These are phyloP conservation scores for Penstemon eatonii DNA, from an alignment of 257 asterid genomes.

Conservation along the genomic window DNA sequence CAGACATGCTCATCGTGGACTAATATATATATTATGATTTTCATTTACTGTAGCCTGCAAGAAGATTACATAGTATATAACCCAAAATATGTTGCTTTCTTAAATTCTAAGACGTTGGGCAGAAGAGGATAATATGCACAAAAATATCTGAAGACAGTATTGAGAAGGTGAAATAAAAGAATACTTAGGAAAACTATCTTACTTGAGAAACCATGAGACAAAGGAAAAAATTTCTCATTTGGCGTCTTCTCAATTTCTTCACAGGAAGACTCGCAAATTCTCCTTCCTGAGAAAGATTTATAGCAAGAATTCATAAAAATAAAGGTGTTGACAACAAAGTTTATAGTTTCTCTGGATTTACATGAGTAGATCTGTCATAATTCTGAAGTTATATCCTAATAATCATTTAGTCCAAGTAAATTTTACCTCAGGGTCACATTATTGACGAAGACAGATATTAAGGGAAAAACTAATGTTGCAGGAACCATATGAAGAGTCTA, in stretches of 20 bases:
- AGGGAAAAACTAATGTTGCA: background rate
- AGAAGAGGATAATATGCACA: background rate
- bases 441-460: background rate
- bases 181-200: conserved; percentile 28
- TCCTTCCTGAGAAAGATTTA: conserved; percentile 65
- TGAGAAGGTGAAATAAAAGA: conserved; percentile 1
- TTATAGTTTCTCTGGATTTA: conserved; percentile 4
- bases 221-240: conserved; percentile 82
- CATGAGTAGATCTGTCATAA: conserved; percentile 9
- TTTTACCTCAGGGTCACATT: background rate
- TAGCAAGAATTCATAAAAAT: conserved; percentile 15
- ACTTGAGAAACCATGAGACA: conserved; percentile 99
- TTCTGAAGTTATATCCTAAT: conserved; percentile 5
- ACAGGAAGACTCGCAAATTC: conserved; percentile 76
- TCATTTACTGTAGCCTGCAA: too few relatives aligned
- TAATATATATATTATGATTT: too few relatives aligned
- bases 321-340: background rate
- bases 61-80: background rate
- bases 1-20: background rate
- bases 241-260: conserved; percentile 83
- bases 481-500: background rate
- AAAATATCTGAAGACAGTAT: conserved; percentile 12
- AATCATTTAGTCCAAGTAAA: background rate
- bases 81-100: background rate
- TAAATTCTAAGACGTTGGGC: too few relatives aligned